These are phyloP conservation scores for Alternaria ventricosa DNA, from an alignment of 2,329 filamentous ascomycete genomes.

Conservation along the genomic window DNA sequence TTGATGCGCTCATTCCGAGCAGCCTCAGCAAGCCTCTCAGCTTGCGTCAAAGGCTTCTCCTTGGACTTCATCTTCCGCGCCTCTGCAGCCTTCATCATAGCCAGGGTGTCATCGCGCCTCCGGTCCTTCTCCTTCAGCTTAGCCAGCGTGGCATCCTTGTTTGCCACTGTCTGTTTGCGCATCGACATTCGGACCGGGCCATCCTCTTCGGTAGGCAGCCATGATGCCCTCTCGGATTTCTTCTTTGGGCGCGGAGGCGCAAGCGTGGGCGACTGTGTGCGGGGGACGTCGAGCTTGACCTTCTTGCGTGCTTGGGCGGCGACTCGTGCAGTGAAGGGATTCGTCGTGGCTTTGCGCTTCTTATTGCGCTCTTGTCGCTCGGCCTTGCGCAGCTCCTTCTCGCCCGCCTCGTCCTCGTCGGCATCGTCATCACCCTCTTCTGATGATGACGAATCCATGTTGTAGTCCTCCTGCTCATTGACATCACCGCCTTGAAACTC, in stretches of 20 bases:
- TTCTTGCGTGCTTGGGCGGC: slow-evolving; percentile 49
- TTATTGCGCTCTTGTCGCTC: slow-evolving; percentile 69
- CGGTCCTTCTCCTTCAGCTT: slow-evolving; percentile 77
- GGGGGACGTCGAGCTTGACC: slow-evolving; percentile 47
- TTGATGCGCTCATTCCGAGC: slow-evolving; percentile 85
- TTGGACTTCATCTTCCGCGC: slow-evolving; percentile 73
- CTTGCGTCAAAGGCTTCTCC: slow-evolving; percentile 85
- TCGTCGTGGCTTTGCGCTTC: slow-evolving; percentile 78
- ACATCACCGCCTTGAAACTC: slow-evolving; percentile 59
- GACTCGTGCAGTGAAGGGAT: slow-evolving; percentile 47
- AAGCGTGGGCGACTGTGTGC: slow-evolving; percentile 53
- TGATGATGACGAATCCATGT: slow-evolving; percentile 80
- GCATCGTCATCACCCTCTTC: slow-evolving; percentile 72
- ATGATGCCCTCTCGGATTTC: slow-evolving; percentile 73
- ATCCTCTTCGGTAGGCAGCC: slow-evolving; percentile 69
- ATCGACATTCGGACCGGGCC: slow-evolving; percentile 68
- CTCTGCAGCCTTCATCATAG: slow-evolving; percentile 67
- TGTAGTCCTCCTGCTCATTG: slow-evolving; percentile 71
- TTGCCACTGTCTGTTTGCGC: slow-evolving; percentile 68
- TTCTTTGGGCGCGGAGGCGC: slow-evolving; percentile 64
- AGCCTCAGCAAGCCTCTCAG: slow-evolving; percentile 81
- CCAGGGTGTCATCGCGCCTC: slow-evolving; percentile 72
- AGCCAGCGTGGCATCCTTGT: slow-evolving; percentile 64
- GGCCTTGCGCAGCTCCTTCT: slow-evolving; percentile 81
- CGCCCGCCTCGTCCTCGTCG: slow-evolving; percentile 83